Evolutionary conservation across 2,329 filamentous ascomycete genomes (phyloP).

Genomic region (Talaromyces sp.): DNA sequence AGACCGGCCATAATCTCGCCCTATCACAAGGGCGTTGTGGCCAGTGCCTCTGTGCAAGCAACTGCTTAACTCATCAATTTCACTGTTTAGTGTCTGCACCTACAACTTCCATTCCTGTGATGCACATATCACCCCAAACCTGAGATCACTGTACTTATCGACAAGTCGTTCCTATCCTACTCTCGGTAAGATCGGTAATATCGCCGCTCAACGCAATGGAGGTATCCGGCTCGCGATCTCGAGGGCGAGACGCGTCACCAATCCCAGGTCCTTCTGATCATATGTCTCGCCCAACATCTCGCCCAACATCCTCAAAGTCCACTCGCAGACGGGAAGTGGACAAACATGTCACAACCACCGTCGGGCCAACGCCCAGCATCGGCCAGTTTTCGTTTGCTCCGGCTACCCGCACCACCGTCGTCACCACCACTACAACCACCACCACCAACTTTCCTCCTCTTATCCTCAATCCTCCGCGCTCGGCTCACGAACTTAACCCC

Average conservation of each 20-base stretch:
- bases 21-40: constrained; percentile 21
- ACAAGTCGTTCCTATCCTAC: not conserved
- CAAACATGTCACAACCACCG: constrained; percentile 26
- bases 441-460: constrained; percentile 80
- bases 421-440: constrained; percentile 91
- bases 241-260: constrained; percentile 22
- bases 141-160: not conserved
- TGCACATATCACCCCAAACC: not conserved
- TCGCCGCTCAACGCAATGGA: constrained; percentile 17
- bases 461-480: constrained; percentile 69
- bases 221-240: constrained; percentile 17
- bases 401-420: constrained; percentile 63
- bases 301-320: constrained; percentile 16
- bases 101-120: not conserved
- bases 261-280: constrained; percentile 13
- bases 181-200: not conserved
- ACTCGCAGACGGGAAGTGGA: constrained; percentile 31
- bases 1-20: constrained; percentile 18
- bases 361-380: constrained; percentile 44
- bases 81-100: not conserved
- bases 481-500: constrained; percentile 70
- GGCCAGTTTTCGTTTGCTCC: constrained; percentile 63
- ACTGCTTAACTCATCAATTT: not conserved
- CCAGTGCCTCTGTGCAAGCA: constrained; percentile 16
- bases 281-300: constrained; percentile 14